phyloP scores from a whole-genome alignment of 1,284 basidiomycete species.

The Neonothopanus nambi region DNA sequence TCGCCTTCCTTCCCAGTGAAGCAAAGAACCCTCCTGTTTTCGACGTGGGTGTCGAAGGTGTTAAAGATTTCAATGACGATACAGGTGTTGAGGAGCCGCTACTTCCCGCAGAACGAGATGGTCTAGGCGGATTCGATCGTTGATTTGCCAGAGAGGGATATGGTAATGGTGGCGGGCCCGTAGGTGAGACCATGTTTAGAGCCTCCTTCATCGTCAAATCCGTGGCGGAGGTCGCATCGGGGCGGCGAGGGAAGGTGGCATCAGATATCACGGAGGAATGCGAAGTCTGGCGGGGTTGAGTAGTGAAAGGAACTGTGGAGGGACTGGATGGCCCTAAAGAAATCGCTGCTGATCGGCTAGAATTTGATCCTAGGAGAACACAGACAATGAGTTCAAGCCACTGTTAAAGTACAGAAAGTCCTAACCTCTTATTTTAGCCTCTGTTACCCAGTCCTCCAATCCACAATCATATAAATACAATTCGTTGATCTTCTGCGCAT shows the following conservation, averaged over 20 bases:
- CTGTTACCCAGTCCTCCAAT: slow-evolving; percentile 67
- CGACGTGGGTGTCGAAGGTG: slow-evolving; percentile 32
- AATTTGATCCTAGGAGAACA: slow-evolving; percentile 4
- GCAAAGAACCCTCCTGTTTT: slow-evolving; percentile 68
- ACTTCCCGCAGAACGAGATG: slow-evolving; percentile 18
- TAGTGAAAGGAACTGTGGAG: slow-evolving; percentile 28
- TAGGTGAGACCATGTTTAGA: slow-evolving; percentile 47
- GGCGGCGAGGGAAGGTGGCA: slow-evolving; percentile 73
- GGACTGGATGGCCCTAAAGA: slow-evolving; percentile 4
- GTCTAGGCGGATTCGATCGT: not conserved
- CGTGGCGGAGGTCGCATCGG: slow-evolving; percentile 74
- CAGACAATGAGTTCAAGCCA: not conserved
- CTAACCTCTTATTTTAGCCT: not conserved
- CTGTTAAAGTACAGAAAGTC: not conserved
- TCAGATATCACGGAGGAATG: slow-evolving; percentile 66
- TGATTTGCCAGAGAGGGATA: slow-evolving; percentile 53
- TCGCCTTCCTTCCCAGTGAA: slow-evolving; percentile 71
- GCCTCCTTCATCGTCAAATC: slow-evolving; percentile 53
- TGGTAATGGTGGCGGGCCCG: slow-evolving; percentile 67
- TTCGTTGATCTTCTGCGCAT: slow-evolving; percentile 85
- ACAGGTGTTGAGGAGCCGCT: slow-evolving; percentile 25
- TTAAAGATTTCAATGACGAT: slow-evolving; percentile 19
- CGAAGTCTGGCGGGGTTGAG: slow-evolving; percentile 55
- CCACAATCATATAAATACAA: slow-evolving; percentile 78
- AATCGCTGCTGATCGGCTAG: slow-evolving; percentile 2